phyloP scores from a whole-genome alignment of 495 filamentous ascomycete species.

The Podospora anserina region DNA sequence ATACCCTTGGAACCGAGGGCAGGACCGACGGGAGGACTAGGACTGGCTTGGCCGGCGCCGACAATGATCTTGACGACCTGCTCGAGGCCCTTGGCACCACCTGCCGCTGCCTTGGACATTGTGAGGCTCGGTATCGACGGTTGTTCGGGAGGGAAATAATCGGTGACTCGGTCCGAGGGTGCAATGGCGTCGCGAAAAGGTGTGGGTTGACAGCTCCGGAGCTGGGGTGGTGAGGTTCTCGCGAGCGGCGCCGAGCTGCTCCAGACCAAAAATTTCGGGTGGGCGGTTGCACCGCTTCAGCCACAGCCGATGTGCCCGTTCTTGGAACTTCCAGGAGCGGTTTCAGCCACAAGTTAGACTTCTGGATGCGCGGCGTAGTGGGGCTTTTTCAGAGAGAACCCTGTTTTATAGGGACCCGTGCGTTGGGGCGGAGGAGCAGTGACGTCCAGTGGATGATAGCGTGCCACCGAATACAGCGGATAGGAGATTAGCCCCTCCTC shows the following conservation, averaged over 20 bases:
- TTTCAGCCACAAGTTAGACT: slow-evolving; percentile 5
- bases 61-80: slow-evolving; percentile 97
- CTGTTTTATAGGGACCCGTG: slow-evolving; percentile 1
- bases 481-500: slow-evolving; percentile 14
- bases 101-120: slow-evolving; percentile 78
- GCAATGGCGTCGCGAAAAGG: background rate
- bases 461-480: slow-evolving; percentile 8
- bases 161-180: background rate
- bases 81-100: slow-evolving; percentile 55
- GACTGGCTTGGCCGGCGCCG: slow-evolving; percentile 92
- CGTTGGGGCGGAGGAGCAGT: slow-evolving; percentile 12
- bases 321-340: background rate
- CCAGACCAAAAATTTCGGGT: slow-evolving; percentile 15
- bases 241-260: slow-evolving; percentile 1
- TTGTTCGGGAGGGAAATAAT: background rate
- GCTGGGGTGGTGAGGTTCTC: slow-evolving; percentile 4
- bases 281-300: slow-evolving; percentile 14
- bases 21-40: slow-evolving; percentile 95
- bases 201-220: background rate
- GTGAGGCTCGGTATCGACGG: slow-evolving; percentile 19
- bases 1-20: slow-evolving; percentile 96
- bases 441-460: slow-evolving; percentile 17
- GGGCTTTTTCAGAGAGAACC: background rate
- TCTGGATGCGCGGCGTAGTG: background rate
- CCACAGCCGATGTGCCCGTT: slow-evolving; percentile 15